Conservation (phyloP, 306 rosid genomes). For the Dalbergia oliveri region DNA sequence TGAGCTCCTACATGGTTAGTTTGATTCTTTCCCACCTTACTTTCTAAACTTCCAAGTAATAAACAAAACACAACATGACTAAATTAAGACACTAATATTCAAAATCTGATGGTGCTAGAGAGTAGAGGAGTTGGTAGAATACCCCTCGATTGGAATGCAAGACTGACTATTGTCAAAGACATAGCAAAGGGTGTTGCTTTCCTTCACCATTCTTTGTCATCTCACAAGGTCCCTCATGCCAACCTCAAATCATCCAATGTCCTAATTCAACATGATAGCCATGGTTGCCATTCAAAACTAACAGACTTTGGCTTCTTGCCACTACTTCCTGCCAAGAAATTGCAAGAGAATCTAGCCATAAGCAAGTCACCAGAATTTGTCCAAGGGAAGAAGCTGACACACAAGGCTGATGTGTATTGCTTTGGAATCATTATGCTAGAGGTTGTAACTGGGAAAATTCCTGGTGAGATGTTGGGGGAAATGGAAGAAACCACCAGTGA, state of each 20-base stretch:
- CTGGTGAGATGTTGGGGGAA: slow-evolving; percentile 59
- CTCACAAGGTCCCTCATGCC: slow-evolving; percentile 73
- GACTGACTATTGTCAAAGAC: slow-evolving; percentile 65
- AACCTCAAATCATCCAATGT: slow-evolving; percentile 76
- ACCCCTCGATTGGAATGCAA: slow-evolving; percentile 66
- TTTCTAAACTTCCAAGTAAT: slow-evolving; percentile 1
- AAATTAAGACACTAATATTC: slow-evolving; percentile 29
- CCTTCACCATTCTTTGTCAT: slow-evolving; percentile 67
- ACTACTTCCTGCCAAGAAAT: slow-evolving; percentile 45
- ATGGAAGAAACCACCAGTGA: slow-evolving; percentile 56
- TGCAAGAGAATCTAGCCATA: slow-evolving; percentile 53
- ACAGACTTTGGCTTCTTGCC: slow-evolving; percentile 67
- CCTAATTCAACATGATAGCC: slow-evolving; percentile 48
- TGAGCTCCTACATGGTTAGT: slow-evolving; percentile 80
- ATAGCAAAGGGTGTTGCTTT: slow-evolving; percentile 73
- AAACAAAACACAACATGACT: slow-evolving; percentile 5
- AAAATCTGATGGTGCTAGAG: slow-evolving; percentile 52
- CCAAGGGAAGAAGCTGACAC: slow-evolving; percentile 66
- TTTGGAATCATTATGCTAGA: slow-evolving; percentile 75
- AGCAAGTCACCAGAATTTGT: slow-evolving; percentile 68
- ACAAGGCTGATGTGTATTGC: slow-evolving; percentile 71
- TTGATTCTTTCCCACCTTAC: slow-evolving; percentile 28
- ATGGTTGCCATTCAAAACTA: slow-evolving; percentile 61
- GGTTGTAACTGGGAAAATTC: slow-evolving; percentile 75
- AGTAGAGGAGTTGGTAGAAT: slow-evolving; percentile 61